Evolutionary conservation across 2,329 filamentous ascomycete species (phyloP).

Genomic region (Curvularia spicifera): DNA sequence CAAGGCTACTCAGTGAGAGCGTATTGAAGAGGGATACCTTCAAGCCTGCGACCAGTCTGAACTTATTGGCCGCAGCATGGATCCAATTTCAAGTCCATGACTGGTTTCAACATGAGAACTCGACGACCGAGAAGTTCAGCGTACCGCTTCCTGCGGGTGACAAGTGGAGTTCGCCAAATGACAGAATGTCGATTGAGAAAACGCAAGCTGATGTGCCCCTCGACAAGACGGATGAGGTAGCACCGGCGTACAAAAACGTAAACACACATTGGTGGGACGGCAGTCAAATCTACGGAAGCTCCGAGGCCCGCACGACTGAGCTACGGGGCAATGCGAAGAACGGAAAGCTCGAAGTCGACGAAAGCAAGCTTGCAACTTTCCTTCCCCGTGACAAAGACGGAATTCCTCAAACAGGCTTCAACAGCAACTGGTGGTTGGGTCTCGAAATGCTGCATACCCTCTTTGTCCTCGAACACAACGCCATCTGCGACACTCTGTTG

Average conservation of each 20-base stretch:
- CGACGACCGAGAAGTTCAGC: conserved; percentile 2
- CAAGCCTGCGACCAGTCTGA: conserved; percentile 55
- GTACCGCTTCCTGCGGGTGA: not conserved
- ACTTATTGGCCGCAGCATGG: conserved; percentile 57
- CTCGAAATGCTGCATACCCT: conserved; percentile 57
- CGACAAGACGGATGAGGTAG: conserved; percentile 19
- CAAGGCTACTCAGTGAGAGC: conserved; percentile 52
- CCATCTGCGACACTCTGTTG: conserved; percentile 52
- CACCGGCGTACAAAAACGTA: conserved; percentile 52
- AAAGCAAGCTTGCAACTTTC: conserved; percentile 45
- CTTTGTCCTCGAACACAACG: conserved; percentile 57
- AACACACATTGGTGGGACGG: conserved; percentile 58
- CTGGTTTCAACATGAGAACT: conserved; percentile 31
- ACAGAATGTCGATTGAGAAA: not conserved
- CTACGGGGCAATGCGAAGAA: conserved; percentile 48
- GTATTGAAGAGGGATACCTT: conserved; percentile 54
- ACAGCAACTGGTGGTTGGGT: conserved; percentile 57
- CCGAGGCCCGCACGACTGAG: conserved; percentile 45
- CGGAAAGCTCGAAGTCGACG: conserved; percentile 51
- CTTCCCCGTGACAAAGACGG: conserved; percentile 51
- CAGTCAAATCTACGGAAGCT: conserved; percentile 56
- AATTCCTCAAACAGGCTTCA: conserved; percentile 53
- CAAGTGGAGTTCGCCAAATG: not conserved
- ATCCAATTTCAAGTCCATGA: conserved; percentile 52
- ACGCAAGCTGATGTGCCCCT: not conserved